A percentile compares a stretch with the other conserved stretches of the same genome.
phyloP scores from a whole-genome alignment of 441 rosid species.

The Metrosideros polymorpha region DNA sequence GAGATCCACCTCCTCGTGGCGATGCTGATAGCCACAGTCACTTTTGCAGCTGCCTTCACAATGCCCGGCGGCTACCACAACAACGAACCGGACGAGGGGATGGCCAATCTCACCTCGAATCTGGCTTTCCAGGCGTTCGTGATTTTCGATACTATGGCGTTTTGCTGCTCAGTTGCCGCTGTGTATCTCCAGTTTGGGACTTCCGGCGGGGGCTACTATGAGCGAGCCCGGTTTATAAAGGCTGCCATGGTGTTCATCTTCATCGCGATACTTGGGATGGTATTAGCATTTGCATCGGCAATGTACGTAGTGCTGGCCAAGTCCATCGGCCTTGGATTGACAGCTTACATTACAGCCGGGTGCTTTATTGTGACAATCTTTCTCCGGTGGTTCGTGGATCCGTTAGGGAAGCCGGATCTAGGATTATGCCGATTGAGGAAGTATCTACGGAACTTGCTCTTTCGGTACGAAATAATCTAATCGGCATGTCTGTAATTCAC shows the following conservation, averaged over 20 bases:
- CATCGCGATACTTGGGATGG: constrained; percentile 14
- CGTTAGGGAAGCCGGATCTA: constrained; percentile 13
- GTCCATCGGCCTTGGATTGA: background rate
- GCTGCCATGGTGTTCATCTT: constrained; percentile 16
- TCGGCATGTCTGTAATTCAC: background rate
- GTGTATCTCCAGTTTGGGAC: constrained; percentile 18
- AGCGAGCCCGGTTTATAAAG: constrained; percentile 10
- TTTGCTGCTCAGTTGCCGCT: constrained; percentile 16
- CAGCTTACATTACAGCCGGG: constrained; percentile 3
- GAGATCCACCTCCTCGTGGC: constrained; percentile 12
- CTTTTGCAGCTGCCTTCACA: constrained; percentile 22
- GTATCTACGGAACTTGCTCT: constrained; percentile 4
- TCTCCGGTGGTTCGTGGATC: constrained; percentile 27
- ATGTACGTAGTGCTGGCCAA: constrained; percentile 18
- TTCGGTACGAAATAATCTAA: constrained; percentile 5
- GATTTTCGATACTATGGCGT: constrained; percentile 23
- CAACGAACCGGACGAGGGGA: background rate
- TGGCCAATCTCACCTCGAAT: constrained; percentile 7
- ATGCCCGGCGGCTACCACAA: constrained; percentile 6
- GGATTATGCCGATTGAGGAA: constrained; percentile 9
- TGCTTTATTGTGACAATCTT: constrained; percentile 12
- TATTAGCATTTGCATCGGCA: constrained; percentile 20
- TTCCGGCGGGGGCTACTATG: constrained; percentile 13
- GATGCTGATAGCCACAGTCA: constrained; percentile 20
- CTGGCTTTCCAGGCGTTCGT: constrained; percentile 22